These are phyloP conservation scores for Fusarium setosum DNA, from an alignment of 2,329 filamentous ascomycete species.

Conservation along the genomic window DNA sequence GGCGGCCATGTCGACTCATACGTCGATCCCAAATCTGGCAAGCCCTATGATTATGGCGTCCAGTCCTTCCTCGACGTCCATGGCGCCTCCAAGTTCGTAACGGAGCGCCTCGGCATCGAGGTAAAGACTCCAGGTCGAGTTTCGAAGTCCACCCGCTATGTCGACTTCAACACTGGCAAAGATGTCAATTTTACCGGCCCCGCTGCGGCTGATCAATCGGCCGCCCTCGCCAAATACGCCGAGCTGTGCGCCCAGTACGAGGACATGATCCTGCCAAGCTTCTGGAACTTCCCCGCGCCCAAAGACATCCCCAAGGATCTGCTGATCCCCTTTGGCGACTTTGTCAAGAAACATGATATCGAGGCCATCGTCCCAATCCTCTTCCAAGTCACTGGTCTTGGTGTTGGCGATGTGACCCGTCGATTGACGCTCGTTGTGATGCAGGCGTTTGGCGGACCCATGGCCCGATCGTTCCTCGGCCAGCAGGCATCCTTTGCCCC, in stretches of 20 bases:
- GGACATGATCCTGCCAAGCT: slow-evolving; percentile 48
- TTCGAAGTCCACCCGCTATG: slow-evolving; percentile 45
- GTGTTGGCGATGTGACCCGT: slow-evolving; percentile 56
- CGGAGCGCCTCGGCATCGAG: slow-evolving; percentile 52
- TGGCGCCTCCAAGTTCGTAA: slow-evolving; percentile 56
- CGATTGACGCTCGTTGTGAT: slow-evolving; percentile 59
- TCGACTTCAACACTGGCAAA: slow-evolving; percentile 52
- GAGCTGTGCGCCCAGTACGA: slow-evolving; percentile 46
- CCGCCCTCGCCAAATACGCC: slow-evolving; percentile 44
- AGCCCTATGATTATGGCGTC: slow-evolving; percentile 50
- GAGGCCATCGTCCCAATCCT: slow-evolving; percentile 54
- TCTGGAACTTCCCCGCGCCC: slow-evolving; percentile 56
- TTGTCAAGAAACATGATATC: slow-evolving; percentile 60
- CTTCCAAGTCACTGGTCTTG: slow-evolving; percentile 54
- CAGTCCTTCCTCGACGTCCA: slow-evolving; percentile 51
- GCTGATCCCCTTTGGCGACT: slow-evolving; percentile 58
- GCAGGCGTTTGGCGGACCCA: slow-evolving; percentile 52
- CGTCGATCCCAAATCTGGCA: slow-evolving; percentile 52
- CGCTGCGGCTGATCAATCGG: slow-evolving; percentile 26
- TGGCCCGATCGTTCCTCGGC: slow-evolving; percentile 48
- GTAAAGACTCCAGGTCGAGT: slow-evolving; percentile 37
- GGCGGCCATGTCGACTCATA: slow-evolving; percentile 64
- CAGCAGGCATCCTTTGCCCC: slow-evolving; percentile 46
- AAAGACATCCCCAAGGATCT: slow-evolving; percentile 46
- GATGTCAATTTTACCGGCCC: slow-evolving; percentile 42